Percentiles rank a stretch among this genome's conserved stretches.
Conservation (phyloP, 306 rosid genomes). For the Ammopiptanthus mongolicus region DNA sequence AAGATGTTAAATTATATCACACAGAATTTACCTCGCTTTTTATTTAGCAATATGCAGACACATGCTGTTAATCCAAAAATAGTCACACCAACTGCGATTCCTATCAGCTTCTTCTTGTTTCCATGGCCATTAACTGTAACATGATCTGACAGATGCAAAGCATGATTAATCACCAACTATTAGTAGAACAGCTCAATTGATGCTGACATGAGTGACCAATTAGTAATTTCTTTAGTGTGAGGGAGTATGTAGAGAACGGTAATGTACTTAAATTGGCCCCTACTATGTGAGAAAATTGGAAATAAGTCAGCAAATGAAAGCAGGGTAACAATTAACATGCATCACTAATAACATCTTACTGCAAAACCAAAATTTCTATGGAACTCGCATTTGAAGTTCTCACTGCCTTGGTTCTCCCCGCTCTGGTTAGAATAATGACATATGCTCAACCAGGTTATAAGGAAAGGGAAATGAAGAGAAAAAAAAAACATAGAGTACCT, state of each 20-base stretch:
- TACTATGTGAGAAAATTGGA: not conserved
- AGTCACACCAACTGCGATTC: not conserved
- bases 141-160: not conserved
- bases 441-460: not conserved
- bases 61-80: not conserved
- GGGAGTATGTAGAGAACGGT: not conserved
- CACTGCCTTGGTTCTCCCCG: not conserved
- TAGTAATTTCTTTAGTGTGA: not conserved
- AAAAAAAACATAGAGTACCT: conserved; percentile 5
- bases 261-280: not conserved
- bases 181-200: not conserved
- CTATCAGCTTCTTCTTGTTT: not conserved
- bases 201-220: not conserved
- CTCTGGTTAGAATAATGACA: not conserved
- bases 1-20: not conserved
- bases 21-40: not conserved
- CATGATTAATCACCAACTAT: not conserved
- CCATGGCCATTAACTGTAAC: not conserved
- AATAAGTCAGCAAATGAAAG: not conserved
- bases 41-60: not conserved
- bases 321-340: not conserved
- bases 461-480: not conserved
- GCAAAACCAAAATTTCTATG: not conserved
- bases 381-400: not conserved
- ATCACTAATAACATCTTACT: not conserved